Conservation (phyloP, 2,329 filamentous ascomycete genomes). For the Penicillium sp. region DNA sequence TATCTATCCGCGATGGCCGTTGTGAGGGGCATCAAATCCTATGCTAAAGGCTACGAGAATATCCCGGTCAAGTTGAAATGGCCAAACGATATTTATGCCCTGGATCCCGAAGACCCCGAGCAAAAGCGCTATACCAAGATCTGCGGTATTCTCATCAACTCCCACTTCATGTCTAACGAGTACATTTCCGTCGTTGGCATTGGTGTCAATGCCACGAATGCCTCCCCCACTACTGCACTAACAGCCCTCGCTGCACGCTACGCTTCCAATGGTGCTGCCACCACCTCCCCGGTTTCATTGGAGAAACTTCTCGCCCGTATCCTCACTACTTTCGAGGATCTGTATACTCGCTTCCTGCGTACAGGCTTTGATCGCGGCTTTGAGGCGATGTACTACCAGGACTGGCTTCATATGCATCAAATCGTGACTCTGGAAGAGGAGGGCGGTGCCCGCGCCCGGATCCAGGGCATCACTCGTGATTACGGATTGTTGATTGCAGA, state of each 20-base stretch:
- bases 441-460: slow-evolving; percentile 70
- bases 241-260: slow-evolving; percentile 63
- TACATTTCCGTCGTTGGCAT: slow-evolving; percentile 86
- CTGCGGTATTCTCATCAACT: slow-evolving; percentile 89
- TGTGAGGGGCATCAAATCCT: slow-evolving; percentile 77
- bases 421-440: slow-evolving; percentile 76
- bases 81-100: slow-evolving; percentile 91
- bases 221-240: slow-evolving; percentile 82
- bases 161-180: slow-evolving; percentile 70
- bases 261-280: slow-evolving; percentile 42
- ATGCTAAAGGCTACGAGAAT: slow-evolving; percentile 71
- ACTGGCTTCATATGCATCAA: slow-evolving; percentile 83
- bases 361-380: slow-evolving; percentile 73
- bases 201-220: slow-evolving; percentile 83
- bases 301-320: slow-evolving; percentile 83
- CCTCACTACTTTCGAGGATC: slow-evolving; percentile 70
- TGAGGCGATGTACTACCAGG: slow-evolving; percentile 73
- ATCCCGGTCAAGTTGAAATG: slow-evolving; percentile 89
- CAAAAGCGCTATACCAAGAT: slow-evolving; percentile 74
- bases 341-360: slow-evolving; percentile 73
- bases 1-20: slow-evolving; percentile 89
- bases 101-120: slow-evolving; percentile 59
- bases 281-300: slow-evolving; percentile 67
- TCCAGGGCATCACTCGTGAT: slow-evolving; percentile 86
- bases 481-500: slow-evolving; percentile 86